Conservation (phyloP, 495 filamentous ascomycete species). For the Hypoxylon fragiforme region DNA sequence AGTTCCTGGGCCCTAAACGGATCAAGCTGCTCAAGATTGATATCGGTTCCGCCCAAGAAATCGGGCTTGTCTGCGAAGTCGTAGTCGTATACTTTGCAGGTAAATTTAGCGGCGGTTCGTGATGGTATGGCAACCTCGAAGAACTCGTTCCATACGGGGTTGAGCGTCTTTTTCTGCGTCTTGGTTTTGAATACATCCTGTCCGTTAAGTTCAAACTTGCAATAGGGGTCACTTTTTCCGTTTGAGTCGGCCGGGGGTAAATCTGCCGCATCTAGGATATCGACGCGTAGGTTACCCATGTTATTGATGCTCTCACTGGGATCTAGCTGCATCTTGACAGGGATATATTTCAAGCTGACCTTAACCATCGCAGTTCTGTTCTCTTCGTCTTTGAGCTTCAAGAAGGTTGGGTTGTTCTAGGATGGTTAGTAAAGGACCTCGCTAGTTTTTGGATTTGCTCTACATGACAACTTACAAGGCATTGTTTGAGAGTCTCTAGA, state of each 20-base stretch:
- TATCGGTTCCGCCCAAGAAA: constrained; percentile 73
- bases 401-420: constrained; percentile 83
- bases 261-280: constrained; percentile 84
- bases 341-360: constrained; percentile 91
- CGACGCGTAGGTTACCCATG: constrained; percentile 88
- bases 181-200: constrained; percentile 91
- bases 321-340: constrained; percentile 89
- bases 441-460: background rate
- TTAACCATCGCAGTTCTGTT: constrained; percentile 80
- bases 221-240: constrained; percentile 94
- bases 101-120: constrained; percentile 82
- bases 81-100: constrained; percentile 87
- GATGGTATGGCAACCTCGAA: constrained; percentile 84
- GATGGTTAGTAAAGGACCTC: constrained; percentile 16
- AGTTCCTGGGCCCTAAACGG: constrained; percentile 78
- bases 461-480: constrained; percentile 61
- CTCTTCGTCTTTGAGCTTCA: constrained; percentile 73
- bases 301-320: constrained; percentile 98
- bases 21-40: constrained; percentile 80
- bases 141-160: constrained; percentile 93
- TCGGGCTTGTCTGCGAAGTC: constrained; percentile 93
- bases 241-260: constrained; percentile 93
- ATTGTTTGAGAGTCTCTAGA: constrained; percentile 80
- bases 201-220: constrained; percentile 87
- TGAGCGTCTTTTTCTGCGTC: constrained; percentile 92